phyloP scores from a whole-genome alignment of 2,329 filamentous ascomycete genomes.

The Didymella lethalis region DNA sequence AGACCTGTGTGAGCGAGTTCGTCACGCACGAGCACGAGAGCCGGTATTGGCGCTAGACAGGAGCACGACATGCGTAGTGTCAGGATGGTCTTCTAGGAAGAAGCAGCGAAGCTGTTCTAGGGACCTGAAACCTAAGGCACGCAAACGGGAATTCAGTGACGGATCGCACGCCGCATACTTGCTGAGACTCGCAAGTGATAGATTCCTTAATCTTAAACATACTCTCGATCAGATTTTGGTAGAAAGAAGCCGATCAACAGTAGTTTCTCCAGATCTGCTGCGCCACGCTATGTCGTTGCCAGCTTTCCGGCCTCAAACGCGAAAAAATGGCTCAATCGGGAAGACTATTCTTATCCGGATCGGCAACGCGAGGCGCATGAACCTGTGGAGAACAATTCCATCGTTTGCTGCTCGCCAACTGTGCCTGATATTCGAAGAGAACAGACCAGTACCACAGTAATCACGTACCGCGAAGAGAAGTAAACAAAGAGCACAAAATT shows the following conservation, averaged over 20 bases:
- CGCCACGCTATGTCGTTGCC: constrained; percentile 4
- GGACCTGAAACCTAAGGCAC: too few relatives aligned
- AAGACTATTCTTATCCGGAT: constrained; percentile 11
- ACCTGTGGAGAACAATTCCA: neutral
- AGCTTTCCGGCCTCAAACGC: neutral
- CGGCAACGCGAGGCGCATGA: neutral
- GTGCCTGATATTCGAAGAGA: neutral
- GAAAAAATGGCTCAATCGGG: constrained; percentile 15
- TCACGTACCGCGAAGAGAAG: neutral
- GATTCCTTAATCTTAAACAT: neutral
- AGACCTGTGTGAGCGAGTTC: too few relatives aligned
- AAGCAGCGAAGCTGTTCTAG: too few relatives aligned
- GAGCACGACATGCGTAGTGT: too few relatives aligned
- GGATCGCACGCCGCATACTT: neutral
- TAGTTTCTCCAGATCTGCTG: neutral
- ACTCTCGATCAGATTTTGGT: neutral
- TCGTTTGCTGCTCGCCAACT: neutral
- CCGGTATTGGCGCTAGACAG: too few relatives aligned
- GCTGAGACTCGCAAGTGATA: neutral
- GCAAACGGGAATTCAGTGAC: neutral
- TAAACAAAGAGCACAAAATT: constrained; percentile 16
- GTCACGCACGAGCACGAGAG: too few relatives aligned
- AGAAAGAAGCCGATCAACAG: too few relatives aligned
- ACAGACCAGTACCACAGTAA: neutral
- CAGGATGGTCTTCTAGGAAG: too few relatives aligned